Evolutionary conservation across 2,329 filamentous ascomycete genomes (phyloP), one percentile per base, ranked within the genome.

Genomic region (Gaeumannomyces sp.): DNA sequence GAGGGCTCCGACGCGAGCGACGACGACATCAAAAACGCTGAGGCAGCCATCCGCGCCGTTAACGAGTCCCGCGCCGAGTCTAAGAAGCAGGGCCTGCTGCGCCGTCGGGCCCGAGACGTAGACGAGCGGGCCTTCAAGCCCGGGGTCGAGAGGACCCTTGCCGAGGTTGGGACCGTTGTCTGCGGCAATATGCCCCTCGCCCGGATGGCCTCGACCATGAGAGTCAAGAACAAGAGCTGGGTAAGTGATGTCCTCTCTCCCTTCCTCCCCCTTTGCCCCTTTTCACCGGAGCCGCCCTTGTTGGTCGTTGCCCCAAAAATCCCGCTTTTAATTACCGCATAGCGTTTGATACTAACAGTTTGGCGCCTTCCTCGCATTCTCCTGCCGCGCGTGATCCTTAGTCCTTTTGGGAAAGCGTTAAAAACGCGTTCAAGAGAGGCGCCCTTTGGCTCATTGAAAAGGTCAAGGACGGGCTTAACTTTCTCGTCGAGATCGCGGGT

Each of bases 401-500:
- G 59, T 25, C 28, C 28, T 29, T 22, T 14, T 60, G 59, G 59
- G 33, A 60, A 22, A n/a, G 59, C 28, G 33, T 60, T 10, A 35
- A 31, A n/a, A 60, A 31, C 28, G 28, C 28, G 13, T 29, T 29
- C 28, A 60, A 60, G 22, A 60, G 31, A 29, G 28, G 28, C 33
- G 59, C 28, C 25, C 27, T 29, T 29, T 60, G 59, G 59, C 22
- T 35, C 19, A 35, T 60, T 13, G 25, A 29, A 22, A 22, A 60
- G 31, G 59, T 29, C 28, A 35, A 29, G 22, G 33, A 60, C 16
- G 59, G 59, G 59, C 59, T 60, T 10, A 22, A 31, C 27, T 35
- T 60, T 22, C 28, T 60, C 27, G 59, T 60, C 10, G n/a, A 60
- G 14, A 60, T 60, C 59, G 59, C 28, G 28, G 59, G 31, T 29